Evolutionary conservation across 179 eudicot species (phyloP).

Genomic region (Camellia oleifera): DNA sequence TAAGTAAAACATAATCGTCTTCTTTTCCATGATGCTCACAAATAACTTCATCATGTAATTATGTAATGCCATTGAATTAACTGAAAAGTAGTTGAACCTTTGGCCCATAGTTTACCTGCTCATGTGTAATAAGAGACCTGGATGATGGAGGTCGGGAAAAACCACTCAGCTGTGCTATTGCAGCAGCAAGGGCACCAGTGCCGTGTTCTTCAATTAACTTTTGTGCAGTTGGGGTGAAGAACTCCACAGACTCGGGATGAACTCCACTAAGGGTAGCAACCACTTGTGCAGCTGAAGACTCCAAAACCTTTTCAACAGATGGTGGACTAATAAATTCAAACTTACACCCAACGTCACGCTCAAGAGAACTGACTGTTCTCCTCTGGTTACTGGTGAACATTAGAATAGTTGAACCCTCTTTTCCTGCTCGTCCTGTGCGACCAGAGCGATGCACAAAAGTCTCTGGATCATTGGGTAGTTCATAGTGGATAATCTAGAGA

Average conservation of each 20-base stretch:
- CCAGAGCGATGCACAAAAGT: conserved; percentile 99
- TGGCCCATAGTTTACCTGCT: conserved; percentile 57
- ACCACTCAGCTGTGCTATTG: conserved; percentile 89
- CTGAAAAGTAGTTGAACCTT: background rate
- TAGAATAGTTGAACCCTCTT: conserved; percentile 70
- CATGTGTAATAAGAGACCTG: conserved; percentile 83
- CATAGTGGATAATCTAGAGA: conserved; percentile 80
- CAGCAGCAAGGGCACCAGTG: conserved; percentile 86
- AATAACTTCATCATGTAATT: no score
- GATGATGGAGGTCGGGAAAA: conserved; percentile 93
- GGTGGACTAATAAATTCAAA: conserved; percentile 78
- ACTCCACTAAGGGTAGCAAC: conserved; percentile 80
- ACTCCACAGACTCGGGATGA: conserved; percentile 77
- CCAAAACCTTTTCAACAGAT: conserved; percentile 71
- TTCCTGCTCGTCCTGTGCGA: conserved; percentile 95
- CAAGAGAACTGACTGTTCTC: conserved; percentile 72
- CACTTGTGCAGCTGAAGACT: conserved; percentile 82
- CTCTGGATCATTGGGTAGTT: conserved; percentile 91
- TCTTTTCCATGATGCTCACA: background rate
- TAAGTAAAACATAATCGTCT: background rate
- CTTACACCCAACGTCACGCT: conserved; percentile 84
- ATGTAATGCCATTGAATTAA: background rate
- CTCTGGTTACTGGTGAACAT: conserved; percentile 77
- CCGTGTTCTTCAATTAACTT: conserved; percentile 74
- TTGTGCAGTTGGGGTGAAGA: conserved; percentile 84